These are phyloP conservation scores for Boletus pseudopeckii DNA, from an alignment of 768 basidiomycete genomes.

Conservation along the genomic window DNA sequence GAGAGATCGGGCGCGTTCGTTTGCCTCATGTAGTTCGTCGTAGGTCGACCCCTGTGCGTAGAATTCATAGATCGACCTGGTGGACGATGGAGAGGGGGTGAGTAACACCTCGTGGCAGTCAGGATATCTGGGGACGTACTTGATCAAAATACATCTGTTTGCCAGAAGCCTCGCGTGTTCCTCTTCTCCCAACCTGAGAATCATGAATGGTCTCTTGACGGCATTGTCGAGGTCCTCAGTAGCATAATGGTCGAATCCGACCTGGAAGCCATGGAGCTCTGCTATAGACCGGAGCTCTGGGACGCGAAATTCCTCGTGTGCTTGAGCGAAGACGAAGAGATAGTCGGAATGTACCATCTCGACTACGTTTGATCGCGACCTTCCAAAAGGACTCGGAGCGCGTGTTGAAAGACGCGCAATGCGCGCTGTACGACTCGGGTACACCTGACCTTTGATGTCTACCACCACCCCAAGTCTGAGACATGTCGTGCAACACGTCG, in stretches of 20 bases:
- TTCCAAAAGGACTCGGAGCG: background rate
- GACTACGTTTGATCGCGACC: background rate
- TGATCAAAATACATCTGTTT: conserved; percentile 76
- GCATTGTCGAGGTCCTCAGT: conserved; percentile 46
- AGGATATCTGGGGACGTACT: conserved; percentile 42
- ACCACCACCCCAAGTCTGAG: conserved; percentile 14
- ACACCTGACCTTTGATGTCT: conserved; percentile 14
- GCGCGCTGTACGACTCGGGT: background rate
- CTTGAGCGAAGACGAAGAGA: conserved; percentile 77
- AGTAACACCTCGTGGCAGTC: background rate
- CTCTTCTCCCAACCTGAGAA: conserved; percentile 64
- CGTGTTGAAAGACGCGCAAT: background rate
- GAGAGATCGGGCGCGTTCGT: conserved; percentile 38
- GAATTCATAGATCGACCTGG: conserved; percentile 74
- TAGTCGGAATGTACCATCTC: conserved; percentile 35
- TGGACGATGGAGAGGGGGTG: background rate
- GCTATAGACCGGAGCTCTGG: conserved; percentile 80
- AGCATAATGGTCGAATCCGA: conserved; percentile 43
- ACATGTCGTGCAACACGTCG: conserved; percentile 30
- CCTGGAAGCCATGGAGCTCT: conserved; percentile 64
- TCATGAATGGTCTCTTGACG: conserved; percentile 64
- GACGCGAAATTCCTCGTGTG: conserved; percentile 76
- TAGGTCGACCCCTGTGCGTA: conserved; percentile 72
- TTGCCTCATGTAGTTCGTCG: conserved; percentile 60
- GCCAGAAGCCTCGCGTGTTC: conserved; percentile 74